These are phyloP conservation scores for Melanomma pulvis-pyrius DNA, from an alignment of 495 filamentous ascomycete genomes.

Conservation along the genomic window DNA sequence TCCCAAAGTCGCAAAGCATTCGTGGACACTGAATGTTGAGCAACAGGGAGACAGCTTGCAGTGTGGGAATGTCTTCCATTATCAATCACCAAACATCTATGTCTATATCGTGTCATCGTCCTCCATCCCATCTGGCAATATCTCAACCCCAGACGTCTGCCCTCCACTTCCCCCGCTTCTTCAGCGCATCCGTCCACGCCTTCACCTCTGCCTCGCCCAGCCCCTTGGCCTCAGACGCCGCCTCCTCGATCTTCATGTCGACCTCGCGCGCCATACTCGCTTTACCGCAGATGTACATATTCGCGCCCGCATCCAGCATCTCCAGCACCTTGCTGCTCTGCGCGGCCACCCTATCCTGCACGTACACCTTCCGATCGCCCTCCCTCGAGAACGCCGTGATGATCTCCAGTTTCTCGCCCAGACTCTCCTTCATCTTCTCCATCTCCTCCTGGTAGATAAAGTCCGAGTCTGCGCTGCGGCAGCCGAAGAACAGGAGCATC, in stretches of 20 bases:
- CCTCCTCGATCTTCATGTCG: slow-evolving; percentile 44
- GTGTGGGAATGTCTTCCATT: too few relatives aligned
- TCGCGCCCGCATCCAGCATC: slow-evolving; percentile 49
- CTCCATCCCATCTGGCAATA: too few relatives aligned
- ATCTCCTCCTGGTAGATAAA: slow-evolving; percentile 98
- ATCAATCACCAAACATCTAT: too few relatives aligned
- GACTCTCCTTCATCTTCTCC: slow-evolving; percentile 90
- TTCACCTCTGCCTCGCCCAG: slow-evolving; percentile 48
- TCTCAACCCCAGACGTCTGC: slow-evolving; percentile 55
- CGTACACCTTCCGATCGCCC: slow-evolving; percentile 87
- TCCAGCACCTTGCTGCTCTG: slow-evolving; percentile 66
- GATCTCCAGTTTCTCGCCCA: slow-evolving; percentile 62
- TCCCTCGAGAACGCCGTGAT: slow-evolving; percentile 96
- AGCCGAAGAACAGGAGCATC: slow-evolving; percentile 94
- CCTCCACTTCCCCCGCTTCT: slow-evolving; percentile 54
- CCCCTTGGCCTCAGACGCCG: slow-evolving; percentile 40
- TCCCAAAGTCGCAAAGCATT: too few relatives aligned
- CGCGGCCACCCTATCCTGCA: slow-evolving; percentile 95
- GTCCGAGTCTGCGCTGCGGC: slow-evolving; percentile 91
- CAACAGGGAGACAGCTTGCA: too few relatives aligned
- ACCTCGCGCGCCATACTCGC: slow-evolving; percentile 58
- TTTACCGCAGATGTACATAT: slow-evolving; percentile 56
- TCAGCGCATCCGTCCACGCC: slow-evolving; percentile 50
- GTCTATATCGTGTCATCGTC: too few relatives aligned
- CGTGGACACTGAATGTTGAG: too few relatives aligned